phyloP scores from a whole-genome alignment of 495 filamentous ascomycete species.

The Cladorrhinum samala region DNA sequence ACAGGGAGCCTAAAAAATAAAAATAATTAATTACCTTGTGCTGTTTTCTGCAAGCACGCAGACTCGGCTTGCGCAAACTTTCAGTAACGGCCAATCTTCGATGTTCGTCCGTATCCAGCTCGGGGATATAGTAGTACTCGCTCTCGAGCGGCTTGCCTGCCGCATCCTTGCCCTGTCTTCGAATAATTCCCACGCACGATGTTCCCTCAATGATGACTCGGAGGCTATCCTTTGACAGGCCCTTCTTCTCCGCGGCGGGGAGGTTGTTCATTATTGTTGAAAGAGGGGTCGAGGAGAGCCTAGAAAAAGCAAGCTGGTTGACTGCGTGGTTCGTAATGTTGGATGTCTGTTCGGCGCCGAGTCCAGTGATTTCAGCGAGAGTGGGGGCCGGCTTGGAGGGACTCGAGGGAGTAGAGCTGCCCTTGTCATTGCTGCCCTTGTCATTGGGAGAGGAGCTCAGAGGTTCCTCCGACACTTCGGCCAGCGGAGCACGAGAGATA shows the following conservation, averaged over 20 bases:
- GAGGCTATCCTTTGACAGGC: conserved; percentile 55
- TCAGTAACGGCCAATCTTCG: conserved; percentile 78
- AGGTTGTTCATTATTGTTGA: conserved; percentile 81
- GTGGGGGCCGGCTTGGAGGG: neutral
- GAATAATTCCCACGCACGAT: conserved; percentile 77
- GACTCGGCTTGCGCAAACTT: conserved; percentile 76
- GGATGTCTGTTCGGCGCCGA: conserved; percentile 25
- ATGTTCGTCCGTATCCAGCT: conserved; percentile 73
- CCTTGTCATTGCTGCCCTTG: too few relatives aligned
- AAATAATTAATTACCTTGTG: conserved; percentile 70
- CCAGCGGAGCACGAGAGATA: conserved; percentile 4
- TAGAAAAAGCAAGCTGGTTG: conserved; percentile 95
- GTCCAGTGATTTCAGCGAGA: conserved; percentile 1
- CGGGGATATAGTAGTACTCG: conserved; percentile 97
- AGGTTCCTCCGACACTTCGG: conserved; percentile 7
- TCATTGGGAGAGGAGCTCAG: conserved; percentile 5
- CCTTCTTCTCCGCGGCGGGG: conserved; percentile 56
- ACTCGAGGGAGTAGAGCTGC: conserved; percentile 3
- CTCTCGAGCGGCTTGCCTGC: conserved; percentile 89
- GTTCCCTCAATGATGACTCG: conserved; percentile 63
- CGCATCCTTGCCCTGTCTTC: conserved; percentile 89
- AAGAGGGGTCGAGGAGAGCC: conserved; percentile 85
- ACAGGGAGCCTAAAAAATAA: conserved; percentile 4
- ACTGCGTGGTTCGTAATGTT: conserved; percentile 70
- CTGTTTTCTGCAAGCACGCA: conserved; percentile 83